A percentile compares a stretch with the other conserved stretches of the same genome.
These are phyloP conservation scores for Sonneratia caseolaris DNA, from an alignment of 345 rosid genomes.

Conservation along the genomic window DNA sequence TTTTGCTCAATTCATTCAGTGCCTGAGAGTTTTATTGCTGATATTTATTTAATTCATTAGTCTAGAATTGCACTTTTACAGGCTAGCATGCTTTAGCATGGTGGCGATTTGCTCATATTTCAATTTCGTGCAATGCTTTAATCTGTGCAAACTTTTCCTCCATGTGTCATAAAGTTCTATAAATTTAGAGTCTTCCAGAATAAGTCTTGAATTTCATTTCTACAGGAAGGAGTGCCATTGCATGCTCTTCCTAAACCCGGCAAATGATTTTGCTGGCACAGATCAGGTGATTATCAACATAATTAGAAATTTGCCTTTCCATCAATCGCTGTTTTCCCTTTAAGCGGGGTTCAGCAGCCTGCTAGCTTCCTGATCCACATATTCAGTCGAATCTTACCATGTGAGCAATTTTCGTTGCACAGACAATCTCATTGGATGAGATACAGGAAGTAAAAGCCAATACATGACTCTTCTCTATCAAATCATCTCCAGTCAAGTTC, in stretches of 20 bases:
- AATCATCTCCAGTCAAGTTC: not conserved
- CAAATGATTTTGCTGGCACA: conserved; percentile 85
- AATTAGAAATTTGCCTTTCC: not conserved
- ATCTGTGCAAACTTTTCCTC: not conserved
- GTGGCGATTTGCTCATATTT: not conserved
- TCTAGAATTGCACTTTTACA: not conserved
- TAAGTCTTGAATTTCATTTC: not conserved
- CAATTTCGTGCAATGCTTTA: not conserved
- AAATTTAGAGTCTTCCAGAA: not conserved
- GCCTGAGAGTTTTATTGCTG: not conserved
- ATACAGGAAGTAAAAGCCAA: conserved; percentile 57
- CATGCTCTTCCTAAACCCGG: conserved; percentile 97
- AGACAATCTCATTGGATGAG: conserved; percentile 70
- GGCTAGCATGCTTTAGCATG: not conserved
- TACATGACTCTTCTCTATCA: conserved; percentile 25
- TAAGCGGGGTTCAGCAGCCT: not conserved
- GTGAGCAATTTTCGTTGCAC: conserved; percentile 19
- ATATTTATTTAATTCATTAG: not conserved
- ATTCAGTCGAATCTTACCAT: not conserved
- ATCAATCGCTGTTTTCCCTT: not conserved
- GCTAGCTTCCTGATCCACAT: not conserved
- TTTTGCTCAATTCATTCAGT: not conserved
- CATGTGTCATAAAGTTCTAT: not conserved
- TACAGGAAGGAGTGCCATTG: conserved; percentile 99
- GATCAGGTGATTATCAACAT: conserved; percentile 52